Percentiles rank a stretch among this genome's conserved stretches.
Evolutionary conservation across 768 basidiomycete genomes (phyloP).

Genomic region (Mycena rosella): DNA sequence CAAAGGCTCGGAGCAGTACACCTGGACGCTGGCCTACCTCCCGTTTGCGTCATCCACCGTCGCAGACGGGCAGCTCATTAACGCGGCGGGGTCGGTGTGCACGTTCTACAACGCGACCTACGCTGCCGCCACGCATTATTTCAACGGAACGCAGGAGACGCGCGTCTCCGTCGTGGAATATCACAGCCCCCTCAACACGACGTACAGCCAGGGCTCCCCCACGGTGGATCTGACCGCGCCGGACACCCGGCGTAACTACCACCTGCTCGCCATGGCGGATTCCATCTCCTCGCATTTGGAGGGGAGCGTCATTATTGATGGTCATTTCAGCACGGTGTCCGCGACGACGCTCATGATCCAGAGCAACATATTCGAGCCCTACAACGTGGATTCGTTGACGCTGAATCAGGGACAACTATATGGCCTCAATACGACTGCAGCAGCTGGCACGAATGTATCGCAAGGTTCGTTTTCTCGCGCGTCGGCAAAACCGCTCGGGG

Average conservation of each 20-base stretch:
- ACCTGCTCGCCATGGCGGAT: slow-evolving; percentile 22
- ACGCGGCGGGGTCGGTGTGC: slow-evolving; percentile 23
- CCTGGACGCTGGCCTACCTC: slow-evolving; percentile 18
- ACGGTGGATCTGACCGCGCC: no score
- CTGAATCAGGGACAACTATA: neutral
- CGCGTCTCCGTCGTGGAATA: slow-evolving; percentile 9
- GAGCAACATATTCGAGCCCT: slow-evolving; percentile 19
- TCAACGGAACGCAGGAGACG: slow-evolving; percentile 18
- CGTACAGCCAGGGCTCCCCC: neutral
- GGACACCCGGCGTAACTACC: neutral
- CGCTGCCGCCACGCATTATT: neutral
- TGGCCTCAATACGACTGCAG: slow-evolving; percentile 20
- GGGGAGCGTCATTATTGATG: slow-evolving; percentile 5
- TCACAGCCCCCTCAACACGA: slow-evolving; percentile 12
- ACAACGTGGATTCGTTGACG: neutral
- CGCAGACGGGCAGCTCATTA: slow-evolving; percentile 2
- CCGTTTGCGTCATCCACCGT: slow-evolving; percentile 3
- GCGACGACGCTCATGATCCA: slow-evolving; percentile 17
- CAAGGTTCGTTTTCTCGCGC: neutral
- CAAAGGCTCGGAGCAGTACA: neutral
- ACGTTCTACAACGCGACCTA: slow-evolving; percentile 21
- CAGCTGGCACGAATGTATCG: slow-evolving; percentile 7
- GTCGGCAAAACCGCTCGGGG: neutral
- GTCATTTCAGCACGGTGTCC: neutral
- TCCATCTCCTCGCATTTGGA: slow-evolving; percentile 10